Conservation (phyloP, 2,329 filamentous ascomycete genomes). For the Talaromyces rugulosus region DNA sequence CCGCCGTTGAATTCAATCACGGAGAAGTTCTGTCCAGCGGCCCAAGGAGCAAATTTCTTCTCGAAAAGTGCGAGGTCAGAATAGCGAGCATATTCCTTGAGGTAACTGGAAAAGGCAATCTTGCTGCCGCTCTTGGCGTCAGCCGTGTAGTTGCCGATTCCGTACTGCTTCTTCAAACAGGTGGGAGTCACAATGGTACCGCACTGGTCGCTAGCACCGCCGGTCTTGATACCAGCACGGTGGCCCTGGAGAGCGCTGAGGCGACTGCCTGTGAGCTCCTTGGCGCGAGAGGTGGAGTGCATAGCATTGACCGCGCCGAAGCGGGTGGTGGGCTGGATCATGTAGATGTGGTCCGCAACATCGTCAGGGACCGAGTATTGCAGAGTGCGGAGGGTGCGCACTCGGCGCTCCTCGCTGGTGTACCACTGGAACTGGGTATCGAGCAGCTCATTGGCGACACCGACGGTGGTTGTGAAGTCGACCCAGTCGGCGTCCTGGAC, state of each 20-base stretch:
- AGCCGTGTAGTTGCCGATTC: conserved; percentile 38
- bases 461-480: conserved; percentile 42
- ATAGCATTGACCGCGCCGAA: conserved; percentile 36
- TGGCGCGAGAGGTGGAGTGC: neutral
- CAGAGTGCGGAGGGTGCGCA: conserved; percentile 50
- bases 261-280: neutral
- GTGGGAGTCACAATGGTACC: conserved; percentile 37
- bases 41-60: conserved; percentile 54
- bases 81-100: conserved; percentile 50
- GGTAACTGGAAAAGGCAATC: conserved; percentile 46
- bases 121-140: conserved; percentile 31
- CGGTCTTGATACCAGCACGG: neutral
- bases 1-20: conserved; percentile 56
- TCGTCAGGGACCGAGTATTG: conserved; percentile 59
- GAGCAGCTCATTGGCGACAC: conserved; percentile 52
- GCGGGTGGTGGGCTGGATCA: conserved; percentile 63
- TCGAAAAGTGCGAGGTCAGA: conserved; percentile 44
- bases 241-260: neutral
- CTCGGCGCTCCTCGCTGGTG: conserved; percentile 39
- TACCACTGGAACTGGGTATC: conserved; percentile 56
- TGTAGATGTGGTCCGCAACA: conserved; percentile 52
- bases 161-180: conserved; percentile 50
- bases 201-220: neutral
- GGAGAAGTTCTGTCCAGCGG: conserved; percentile 52
- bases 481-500: conserved; percentile 58